phyloP scores from a whole-genome alignment of 1,284 basidiomycete species.

The Apiotrichum veenhuisii region DNA sequence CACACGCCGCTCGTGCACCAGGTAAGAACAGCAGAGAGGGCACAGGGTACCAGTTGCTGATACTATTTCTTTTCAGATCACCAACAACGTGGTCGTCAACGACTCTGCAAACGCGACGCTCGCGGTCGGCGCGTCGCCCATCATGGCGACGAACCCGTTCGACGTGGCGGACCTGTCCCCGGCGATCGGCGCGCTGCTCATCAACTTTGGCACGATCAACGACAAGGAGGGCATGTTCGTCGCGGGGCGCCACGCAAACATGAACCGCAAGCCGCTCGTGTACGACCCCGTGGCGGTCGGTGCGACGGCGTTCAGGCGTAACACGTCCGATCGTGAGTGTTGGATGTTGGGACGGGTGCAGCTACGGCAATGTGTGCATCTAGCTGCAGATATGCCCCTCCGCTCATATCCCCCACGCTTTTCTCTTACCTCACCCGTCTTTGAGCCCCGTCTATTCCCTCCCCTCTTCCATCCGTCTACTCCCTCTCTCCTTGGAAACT shows the following conservation, averaged over 20 bases:
- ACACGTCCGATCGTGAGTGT: conserved; percentile 52
- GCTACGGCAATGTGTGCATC: not conserved
- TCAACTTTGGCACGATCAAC: conserved; percentile 87
- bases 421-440: too few species aligned
- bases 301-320: conserved; percentile 69
- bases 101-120: conserved; percentile 90
- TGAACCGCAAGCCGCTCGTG: conserved; percentile 71
- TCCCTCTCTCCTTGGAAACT: too few species aligned
- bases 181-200: conserved; percentile 66
- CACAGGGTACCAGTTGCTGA: too few species aligned
- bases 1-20: conserved; percentile 74
- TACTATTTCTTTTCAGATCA: conserved; percentile 60
- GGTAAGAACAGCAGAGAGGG: conserved; percentile 48
- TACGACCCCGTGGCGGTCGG: conserved; percentile 91
- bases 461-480: too few species aligned
- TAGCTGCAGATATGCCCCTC: too few species aligned
- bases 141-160: conserved; percentile 80
- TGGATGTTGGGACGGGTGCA: too few species aligned
- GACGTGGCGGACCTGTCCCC: conserved; percentile 78
- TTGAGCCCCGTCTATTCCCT: too few species aligned
- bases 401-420: too few species aligned
- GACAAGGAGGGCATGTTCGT: conserved; percentile 72
- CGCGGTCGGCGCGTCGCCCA: conserved; percentile 82
- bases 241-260: conserved; percentile 70
- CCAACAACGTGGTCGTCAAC: conserved; percentile 83